Evolutionary conservation across 306 rosid genomes (phyloP), one percentile per base, ranked within the genome.

Genomic region (Rubus idaeus): DNA sequence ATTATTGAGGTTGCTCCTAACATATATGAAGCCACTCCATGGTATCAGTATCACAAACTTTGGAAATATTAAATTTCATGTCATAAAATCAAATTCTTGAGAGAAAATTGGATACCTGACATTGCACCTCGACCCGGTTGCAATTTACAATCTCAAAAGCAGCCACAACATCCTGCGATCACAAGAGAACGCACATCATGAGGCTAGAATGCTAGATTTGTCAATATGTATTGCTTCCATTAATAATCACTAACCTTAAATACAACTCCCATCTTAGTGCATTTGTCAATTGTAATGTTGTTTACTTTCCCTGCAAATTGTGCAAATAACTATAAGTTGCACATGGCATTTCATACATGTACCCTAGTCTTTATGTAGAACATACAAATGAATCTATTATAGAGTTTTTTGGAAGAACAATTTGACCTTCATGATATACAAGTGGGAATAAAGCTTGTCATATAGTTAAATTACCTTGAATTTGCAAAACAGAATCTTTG

Each of bases 91-190:
- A 49, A 21, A 44, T 70, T 44, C 70, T 57, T 56, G 17, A 75
- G 45, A 45, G 41, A 45, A 75, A 51, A 45, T 14, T 20, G 45
- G 69, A 52, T 91, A 92, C 98, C 97, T 96, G 98, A 53, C 99
- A 92, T 75, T 96, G 99, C 85, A 89, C 98, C 86, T 96, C 99
- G 78, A 96, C 91, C 71, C 94, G 86, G 79, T 86, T 92, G 86
- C 97, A 88, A 86, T 96, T 96, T 23, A 96, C 99, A 52, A 96
- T 80, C 89, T 96, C 99, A 91, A 65, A 96, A 77, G 99, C 99
- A 82, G 99, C 98, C 83, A 96, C 99, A 78, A 92, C 99, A 84
- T 96, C 98, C 99, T 95, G 85, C 82, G 79, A 80, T 82, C 71
- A 72, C 74, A 83, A 55, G 40, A 75, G 64, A 39, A 41, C 11